Base-by-base conservation (phyloP, 139 green algal genomes). In the Coelastrella sp. region DNA sequence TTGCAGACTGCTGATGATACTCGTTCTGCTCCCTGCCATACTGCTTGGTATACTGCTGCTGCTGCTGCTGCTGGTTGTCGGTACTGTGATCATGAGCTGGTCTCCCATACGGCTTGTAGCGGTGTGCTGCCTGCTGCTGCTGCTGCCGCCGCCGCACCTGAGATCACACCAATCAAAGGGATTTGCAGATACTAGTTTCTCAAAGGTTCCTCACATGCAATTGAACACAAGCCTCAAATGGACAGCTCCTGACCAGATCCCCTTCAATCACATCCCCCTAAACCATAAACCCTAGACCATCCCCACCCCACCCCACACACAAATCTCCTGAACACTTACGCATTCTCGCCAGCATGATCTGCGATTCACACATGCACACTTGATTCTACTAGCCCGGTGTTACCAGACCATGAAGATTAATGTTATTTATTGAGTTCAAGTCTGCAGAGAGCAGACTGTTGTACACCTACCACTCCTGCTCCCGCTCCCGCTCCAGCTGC, bases 391-490 rank as follows among this genome's bases (percentile, higher is more conserved):
- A 1, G 35, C 1, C 35, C 35, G 3, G 35, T 3, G 1, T 49
- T 49, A 49, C 35, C 35, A 49, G 35, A 49, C 1, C 3, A 49
- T 49, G 3, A 49, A 49, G 35, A 49, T 49, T 5, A 49, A 5
- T 49, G 35, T 49, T 49, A 49, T 49, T 49, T 3, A 49, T 49
- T 49, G 35, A 49, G 35, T 49, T 49, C 1, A 49, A 49, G 35
- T 49, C 35, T 49, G 35, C 35, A 49, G 35, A 49, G 35, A 49
- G 3, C 4, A 17, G n/a, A 14, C 76, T 59, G 57, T 20, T 74
- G 80, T 56, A 22, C 58, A n/a, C 58, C 49, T 24, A 87, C 81
- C 81, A 61, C 61, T 58, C 27, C 82, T 84, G 78, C 74, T 58
- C 24, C 74, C 60, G 24, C n/a, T 80, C 25, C 74, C 60, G 24